Conservation (phyloP, 2,329 filamentous ascomycete genomes). For the Cladosporium sp. region DNA sequence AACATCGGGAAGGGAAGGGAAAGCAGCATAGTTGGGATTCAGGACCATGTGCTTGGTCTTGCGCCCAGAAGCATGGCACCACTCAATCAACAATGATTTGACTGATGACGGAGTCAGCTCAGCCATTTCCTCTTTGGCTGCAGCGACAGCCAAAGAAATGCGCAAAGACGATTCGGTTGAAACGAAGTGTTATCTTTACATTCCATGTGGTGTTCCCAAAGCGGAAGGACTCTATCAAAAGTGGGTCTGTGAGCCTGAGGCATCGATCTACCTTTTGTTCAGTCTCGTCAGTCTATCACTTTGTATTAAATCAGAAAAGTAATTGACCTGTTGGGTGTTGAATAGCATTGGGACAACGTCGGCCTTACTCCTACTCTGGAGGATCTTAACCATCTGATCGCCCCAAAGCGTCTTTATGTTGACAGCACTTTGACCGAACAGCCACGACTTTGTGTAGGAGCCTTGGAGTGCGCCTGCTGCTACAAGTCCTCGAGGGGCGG, state of each 20-base stretch:
- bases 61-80: not conserved
- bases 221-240: constrained; percentile 16
- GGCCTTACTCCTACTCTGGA: not conserved
- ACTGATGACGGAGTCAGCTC: not conserved
- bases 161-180: not conserved
- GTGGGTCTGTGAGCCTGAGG: constrained; percentile 15
- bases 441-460: not conserved
- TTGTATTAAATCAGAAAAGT: not conserved
- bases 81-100: not conserved
- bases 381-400: not conserved
- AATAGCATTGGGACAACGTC: not conserved
- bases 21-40: not conserved
- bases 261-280: not conserved
- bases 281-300: not conserved
- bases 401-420: not conserved
- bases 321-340: not conserved
- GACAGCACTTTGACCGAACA: not conserved
- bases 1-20: not conserved
- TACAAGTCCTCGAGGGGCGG: not conserved
- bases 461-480: not conserved
- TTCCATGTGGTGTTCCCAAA: not conserved
- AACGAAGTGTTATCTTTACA: constrained; percentile 2
- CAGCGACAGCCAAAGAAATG: not conserved
- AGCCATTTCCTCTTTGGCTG: not conserved
- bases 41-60: not conserved